A percentile compares a stretch with the other conserved stretches of the same genome.
phyloP scores from a whole-genome alignment of 257 asterid genomes.

The Buddleja alternifolia region DNA sequence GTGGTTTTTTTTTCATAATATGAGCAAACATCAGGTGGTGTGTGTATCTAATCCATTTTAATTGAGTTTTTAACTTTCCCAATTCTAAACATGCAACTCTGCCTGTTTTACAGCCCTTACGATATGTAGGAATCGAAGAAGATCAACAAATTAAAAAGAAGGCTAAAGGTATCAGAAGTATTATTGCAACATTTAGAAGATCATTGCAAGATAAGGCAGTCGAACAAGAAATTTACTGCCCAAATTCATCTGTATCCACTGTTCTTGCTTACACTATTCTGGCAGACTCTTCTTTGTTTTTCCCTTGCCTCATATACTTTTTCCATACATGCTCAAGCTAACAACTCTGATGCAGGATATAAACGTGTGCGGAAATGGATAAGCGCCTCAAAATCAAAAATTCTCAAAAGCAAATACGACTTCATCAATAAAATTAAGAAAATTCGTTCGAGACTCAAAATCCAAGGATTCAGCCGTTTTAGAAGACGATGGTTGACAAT shows the following conservation, averaged over 20 bases:
- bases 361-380: slow-evolving; percentile 54
- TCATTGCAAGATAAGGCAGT: not conserved
- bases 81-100: slow-evolving; percentile 24
- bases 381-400: slow-evolving; percentile 52
- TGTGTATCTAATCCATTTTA: too few relatives aligned
- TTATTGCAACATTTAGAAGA: not conserved
- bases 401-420: slow-evolving; percentile 41
- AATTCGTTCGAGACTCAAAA: slow-evolving; percentile 69
- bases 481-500: slow-evolving; percentile 56
- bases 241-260: not conserved
- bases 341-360: slow-evolving; percentile 51
- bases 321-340: not conserved
- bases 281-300: not conserved
- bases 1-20: too few relatives aligned
- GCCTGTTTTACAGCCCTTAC: slow-evolving; percentile 54
- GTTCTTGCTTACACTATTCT: not conserved
- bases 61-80: not conserved
- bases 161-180: slow-evolving; percentile 40
- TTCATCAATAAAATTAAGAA: slow-evolving; percentile 58
- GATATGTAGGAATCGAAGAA: slow-evolving; percentile 43
- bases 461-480: slow-evolving; percentile 59
- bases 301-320: not conserved
- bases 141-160: slow-evolving; percentile 43
- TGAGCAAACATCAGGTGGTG: too few relatives aligned
- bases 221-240: too few relatives aligned